Conservation (phyloP, 2,329 filamentous ascomycete species). For the Penicillium sp. region DNA sequence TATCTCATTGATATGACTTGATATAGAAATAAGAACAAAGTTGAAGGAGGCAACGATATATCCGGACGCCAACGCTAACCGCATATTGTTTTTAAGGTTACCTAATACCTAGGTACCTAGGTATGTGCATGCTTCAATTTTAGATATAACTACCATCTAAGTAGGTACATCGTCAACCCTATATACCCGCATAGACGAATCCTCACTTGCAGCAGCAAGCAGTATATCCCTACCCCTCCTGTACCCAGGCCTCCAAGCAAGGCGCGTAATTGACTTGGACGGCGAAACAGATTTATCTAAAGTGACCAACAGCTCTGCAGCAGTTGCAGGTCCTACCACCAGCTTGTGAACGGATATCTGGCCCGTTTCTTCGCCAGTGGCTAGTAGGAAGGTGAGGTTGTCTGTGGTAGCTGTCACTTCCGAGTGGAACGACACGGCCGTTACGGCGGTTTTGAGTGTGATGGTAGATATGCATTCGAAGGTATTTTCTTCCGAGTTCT, state of each 20-base stretch:
- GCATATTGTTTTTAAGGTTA: no score
- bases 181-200: conserved; percentile 41
- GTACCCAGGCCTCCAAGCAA: conserved; percentile 62
- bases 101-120: not conserved
- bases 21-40: no score
- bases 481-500: conserved; percentile 18
- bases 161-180: conserved; percentile 28
- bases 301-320: conserved; percentile 25
- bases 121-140: no score
- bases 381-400: conserved; percentile 35
- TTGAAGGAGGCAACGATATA: no score
- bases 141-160: conserved; percentile 17
- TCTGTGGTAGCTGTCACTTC: not conserved
- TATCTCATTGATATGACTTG: no score
- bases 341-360: conserved; percentile 41
- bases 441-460: conserved; percentile 58
- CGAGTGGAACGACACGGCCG: conserved; percentile 64
- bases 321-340: conserved; percentile 19
- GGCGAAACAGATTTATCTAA: conserved; percentile 47
- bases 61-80: no score
- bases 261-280: conserved; percentile 62
- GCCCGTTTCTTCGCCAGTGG: conserved; percentile 47
- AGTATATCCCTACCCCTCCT: not conserved
- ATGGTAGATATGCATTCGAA: conserved; percentile 56
- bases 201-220: conserved; percentile 45